Evolutionary conservation across 208 protist genomes (phyloP), one percentile per base, ranked within the genome.

Genomic region (Leishmania arabica): DNA sequence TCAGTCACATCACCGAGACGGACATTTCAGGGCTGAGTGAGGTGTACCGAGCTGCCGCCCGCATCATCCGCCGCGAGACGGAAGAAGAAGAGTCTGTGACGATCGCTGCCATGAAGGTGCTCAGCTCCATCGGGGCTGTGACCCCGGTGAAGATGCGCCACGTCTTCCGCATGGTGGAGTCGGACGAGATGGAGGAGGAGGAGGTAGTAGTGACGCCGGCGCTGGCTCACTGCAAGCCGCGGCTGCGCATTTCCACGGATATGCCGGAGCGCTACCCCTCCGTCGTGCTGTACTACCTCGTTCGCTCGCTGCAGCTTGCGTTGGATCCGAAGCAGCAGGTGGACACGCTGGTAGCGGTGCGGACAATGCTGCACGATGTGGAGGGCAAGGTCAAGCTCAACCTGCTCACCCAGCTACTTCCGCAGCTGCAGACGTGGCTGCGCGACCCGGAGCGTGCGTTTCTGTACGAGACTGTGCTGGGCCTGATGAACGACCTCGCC

Each of bases 401-500:
- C 17, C 84, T 98, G 4, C 83, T 98, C 47, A 94, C 92, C 42
- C 93, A 96, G 78, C 87, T 98, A 45, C 79, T 96, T 34, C 90
- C 92, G 34, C 93, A 98, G 75, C 81, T 98, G 75, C 93, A 95
- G 78, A 81, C 82, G 45, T 96, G 93, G 93, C 86, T 98, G 45
- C 83, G 77, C 21, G 93, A 98, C 64, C 84, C 90, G 8, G 92
- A 95, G 72, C 91, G 91, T 58, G 83, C 83, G 15, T 88, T 91
- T 79, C 76, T 98, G 31, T 95, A 95, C 80, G 93, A 96, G 80
- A 88, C 76, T 31, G 90, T 94, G 11, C 82, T 98, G 37, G 80
- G 83, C 21, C 85, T 98, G 13, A 94, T 98, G 91, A 92, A 85
- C 64, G 95, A 98, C 70, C 87, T 98, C n/a, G 92, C 92, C 34